Conservation (phyloP, 2,329 filamentous ascomycete species). For the Boeremia exigua region DNA sequence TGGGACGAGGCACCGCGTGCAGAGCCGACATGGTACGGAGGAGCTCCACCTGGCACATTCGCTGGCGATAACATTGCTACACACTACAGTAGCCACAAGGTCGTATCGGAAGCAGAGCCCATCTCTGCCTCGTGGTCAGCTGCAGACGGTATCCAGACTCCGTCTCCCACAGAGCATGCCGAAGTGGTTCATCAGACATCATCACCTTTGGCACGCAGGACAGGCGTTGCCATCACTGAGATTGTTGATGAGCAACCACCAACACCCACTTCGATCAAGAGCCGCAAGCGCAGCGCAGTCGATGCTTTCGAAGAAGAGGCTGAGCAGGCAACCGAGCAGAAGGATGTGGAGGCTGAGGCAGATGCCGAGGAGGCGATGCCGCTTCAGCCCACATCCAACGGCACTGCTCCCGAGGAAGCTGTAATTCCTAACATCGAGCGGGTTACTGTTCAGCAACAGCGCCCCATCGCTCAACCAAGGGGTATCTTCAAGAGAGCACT, state of each 20-base stretch:
- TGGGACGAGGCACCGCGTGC: neutral
- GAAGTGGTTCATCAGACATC: conserved; percentile 15
- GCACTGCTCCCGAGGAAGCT: neutral
- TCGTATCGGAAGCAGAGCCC: neutral
- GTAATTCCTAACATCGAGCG: conserved; percentile 4
- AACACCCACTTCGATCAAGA: conserved; percentile 36
- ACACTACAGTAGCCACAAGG: too few species aligned
- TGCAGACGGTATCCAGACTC: conserved; percentile 26
- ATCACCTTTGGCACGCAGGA: conserved; percentile 28
- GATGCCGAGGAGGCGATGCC: conserved; percentile 13
- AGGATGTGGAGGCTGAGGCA: conserved; percentile 16
- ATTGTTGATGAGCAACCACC: conserved; percentile 32
- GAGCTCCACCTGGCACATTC: neutral
- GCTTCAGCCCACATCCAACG: neutral
- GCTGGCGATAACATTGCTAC: neutral
- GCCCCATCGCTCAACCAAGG: conserved; percentile 20
- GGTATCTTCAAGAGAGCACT: conserved; percentile 22
- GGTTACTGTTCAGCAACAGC: neutral
- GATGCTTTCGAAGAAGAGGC: conserved; percentile 6
- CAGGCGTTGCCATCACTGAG: conserved; percentile 41
- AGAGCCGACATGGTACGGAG: neutral
- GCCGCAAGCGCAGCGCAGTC: conserved; percentile 43
- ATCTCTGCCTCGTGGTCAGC: neutral
- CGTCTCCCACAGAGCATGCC: conserved; percentile 20
- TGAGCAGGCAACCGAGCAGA: neutral